These are phyloP conservation scores for Penicillium sp. DNA, from an alignment of 2,329 filamentous ascomycete species.

Conservation along the genomic window DNA sequence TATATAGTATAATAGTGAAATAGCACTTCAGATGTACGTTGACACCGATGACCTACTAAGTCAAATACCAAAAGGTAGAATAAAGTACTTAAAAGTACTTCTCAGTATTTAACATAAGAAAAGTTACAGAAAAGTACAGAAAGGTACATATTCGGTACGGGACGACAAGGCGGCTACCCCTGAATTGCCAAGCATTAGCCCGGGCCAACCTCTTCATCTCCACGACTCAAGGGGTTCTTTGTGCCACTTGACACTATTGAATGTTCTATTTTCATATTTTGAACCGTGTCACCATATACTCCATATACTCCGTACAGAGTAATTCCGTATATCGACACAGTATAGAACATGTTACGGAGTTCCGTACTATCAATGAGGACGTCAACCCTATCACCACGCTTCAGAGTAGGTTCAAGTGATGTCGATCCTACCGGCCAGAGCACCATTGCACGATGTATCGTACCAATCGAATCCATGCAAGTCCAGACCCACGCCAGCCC, in stretches of 20 bases:
- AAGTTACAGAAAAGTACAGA: constrained; percentile 1
- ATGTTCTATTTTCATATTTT: constrained; percentile 13
- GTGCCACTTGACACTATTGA: constrained; percentile 17
- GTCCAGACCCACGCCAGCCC: constrained; percentile 9
- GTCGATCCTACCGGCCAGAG: constrained; percentile 25
- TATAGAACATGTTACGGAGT: neutral
- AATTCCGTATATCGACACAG: neutral
- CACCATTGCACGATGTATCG: constrained; percentile 16
- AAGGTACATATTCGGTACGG: neutral
- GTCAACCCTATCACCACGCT: neutral
- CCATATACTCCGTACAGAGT: neutral
- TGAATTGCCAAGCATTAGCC: constrained; percentile 13
- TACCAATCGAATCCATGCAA: constrained; percentile 21
- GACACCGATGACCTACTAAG: no score
- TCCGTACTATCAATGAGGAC: neutral
- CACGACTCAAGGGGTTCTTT: constrained; percentile 21
- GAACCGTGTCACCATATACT: neutral
- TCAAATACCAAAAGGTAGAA: neutral
- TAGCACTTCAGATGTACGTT: neutral
- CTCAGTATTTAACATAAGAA: neutral
- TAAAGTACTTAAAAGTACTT: neutral
- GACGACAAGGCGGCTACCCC: constrained; percentile 6
- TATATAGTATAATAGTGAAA: neutral
- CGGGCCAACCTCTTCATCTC: constrained; percentile 14
- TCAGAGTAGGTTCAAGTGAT: constrained; percentile 11